Base-by-base conservation (phyloP, 2,329 filamentous ascomycete species). In the Trichoderma cornu-damae region DNA sequence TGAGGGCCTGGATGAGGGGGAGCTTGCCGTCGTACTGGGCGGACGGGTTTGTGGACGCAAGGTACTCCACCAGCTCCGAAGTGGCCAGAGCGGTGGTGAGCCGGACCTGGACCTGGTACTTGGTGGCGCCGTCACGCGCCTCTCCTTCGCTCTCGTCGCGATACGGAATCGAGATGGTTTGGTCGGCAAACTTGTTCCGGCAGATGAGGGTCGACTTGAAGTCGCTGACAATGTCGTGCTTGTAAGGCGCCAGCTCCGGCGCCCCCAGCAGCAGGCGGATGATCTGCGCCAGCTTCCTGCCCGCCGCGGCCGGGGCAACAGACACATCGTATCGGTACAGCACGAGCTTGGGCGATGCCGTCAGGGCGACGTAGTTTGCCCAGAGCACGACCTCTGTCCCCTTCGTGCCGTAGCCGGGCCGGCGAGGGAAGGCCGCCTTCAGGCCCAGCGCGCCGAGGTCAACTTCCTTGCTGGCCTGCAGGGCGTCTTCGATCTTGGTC, bases 141-240 rank as follows among this genome's bases (percentile, higher is more conserved):
- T 67, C 65, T 11, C 70, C 66, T 49, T 72, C 66, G 2, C 59
- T 61, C 44, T 73, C 70, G 2, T 54, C 30, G 1, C 66, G 66
- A 59, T 72, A 73, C 2, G 14, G 26, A 5, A 66, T 22, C 9
- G 44, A 14, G 22, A 64, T 35, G 12, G 46, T 49, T 20, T 37
- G 32, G 6, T 60, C 50, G 7, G 61, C 51, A 9, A 73, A 52
- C 22, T 63, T 59, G 9, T 37, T 56, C 1, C 62, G 64, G 5
- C 69, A 63, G 28, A 74, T 61, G 1, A 74, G 55, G 0, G 65
- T 71, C 1, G 68, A 66, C 57, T 60, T 66, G 61, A 72, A 73
- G 54, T 73, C 71, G 2, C 68, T 70, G 12, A 68, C 68, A 3
- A 73, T 55, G 49, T 67, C 62, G 11, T 43, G 35, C 3, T 50